phyloP scores from a whole-genome alignment of 805 yeast genomes.

The Saccharomycopsis schoenii region DNA sequence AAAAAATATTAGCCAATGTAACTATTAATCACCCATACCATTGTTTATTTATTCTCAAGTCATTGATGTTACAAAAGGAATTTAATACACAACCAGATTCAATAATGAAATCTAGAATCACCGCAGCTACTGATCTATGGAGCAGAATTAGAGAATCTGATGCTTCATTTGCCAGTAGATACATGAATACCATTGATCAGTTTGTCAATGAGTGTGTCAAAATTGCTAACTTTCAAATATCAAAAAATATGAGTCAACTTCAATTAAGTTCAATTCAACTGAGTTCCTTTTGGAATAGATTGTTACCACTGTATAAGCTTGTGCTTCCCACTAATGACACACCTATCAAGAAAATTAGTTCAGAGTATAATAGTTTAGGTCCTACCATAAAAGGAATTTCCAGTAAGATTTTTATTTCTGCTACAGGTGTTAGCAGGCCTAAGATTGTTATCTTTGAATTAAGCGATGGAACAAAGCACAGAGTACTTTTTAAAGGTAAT shows the following conservation, averaged over 20 bases:
- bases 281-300: slow-evolving; percentile 50
- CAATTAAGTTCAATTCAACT: slow-evolving; percentile 26
- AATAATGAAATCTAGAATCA: slow-evolving; percentile 35
- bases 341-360: slow-evolving; percentile 28
- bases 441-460: slow-evolving; percentile 53
- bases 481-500: slow-evolving; percentile 69
- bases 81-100: slow-evolving; percentile 27
- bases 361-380: slow-evolving; percentile 32
- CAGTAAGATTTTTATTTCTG: slow-evolving; percentile 45
- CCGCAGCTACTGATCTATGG: slow-evolving; percentile 45
- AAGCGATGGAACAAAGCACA: slow-evolving; percentile 49
- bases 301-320: slow-evolving; percentile 34
- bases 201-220: slow-evolving; percentile 42
- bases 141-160: slow-evolving; percentile 11
- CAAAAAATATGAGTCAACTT: slow-evolving; percentile 10
- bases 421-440: slow-evolving; percentile 82
- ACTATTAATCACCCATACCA: slow-evolving; percentile 63
- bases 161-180: slow-evolving; percentile 22
- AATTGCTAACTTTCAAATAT: slow-evolving; percentile 39
- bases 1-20: slow-evolving; percentile 35
- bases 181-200: slow-evolving; percentile 36
- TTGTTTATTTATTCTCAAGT: slow-evolving; percentile 50
- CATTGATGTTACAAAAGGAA: slow-evolving; percentile 39
- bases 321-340: slow-evolving; percentile 61
- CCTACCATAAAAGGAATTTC: slow-evolving; percentile 41